Evolutionary conservation across 1,284 basidiomycete species (phyloP), one percentile per base, ranked within the genome.

Genomic region (Ustilago xerochloae): DNA sequence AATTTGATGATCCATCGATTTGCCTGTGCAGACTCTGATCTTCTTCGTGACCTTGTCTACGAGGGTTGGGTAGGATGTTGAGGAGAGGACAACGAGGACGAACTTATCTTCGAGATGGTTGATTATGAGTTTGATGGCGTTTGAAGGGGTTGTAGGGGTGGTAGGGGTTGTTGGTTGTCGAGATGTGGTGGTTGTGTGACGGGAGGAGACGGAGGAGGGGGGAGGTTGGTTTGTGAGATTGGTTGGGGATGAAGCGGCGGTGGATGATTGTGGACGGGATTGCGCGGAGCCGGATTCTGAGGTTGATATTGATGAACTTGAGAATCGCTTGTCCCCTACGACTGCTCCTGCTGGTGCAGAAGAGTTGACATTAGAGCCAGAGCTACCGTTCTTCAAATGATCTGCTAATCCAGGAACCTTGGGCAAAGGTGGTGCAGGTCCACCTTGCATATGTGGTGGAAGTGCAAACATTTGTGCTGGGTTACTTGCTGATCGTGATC

Each of bases 21-120:
- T 64, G 32, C 64, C 77, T n/a, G 59, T 62, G 29, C 75, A 77
- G 3, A 94, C 87, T 22, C 92, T 89, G 75, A 97, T 93, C 88
- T 98, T 98, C 86, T 91, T 91, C 29, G 92, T 90, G 3, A 98
- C 93, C 84, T 92, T 92, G 81, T 94, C 92, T 63, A 94, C 90
- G 48, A 99, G 87, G 35, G 93, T 91, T 59, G 87, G 87, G 84
- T 91, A 96, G 79, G 91, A 89, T 20, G 92, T 92, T 61, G 87
- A 85, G 38, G 90, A 88, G 35, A 93, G 88, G 12, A 96, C 92
- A 83, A 94, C 92, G 65, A 98, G 92, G 68, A 94, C 91, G 83
- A 95, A 97, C 54, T 93, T 90, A 82, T 97, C 94, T 77, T 93
- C 91, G 78, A 91, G 89, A 87, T 91, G 94, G 84, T 91, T 90